Evolutionary conservation across 257 asterid genomes (phyloP).

Genomic region (Nicotiana obtusifolia): DNA sequence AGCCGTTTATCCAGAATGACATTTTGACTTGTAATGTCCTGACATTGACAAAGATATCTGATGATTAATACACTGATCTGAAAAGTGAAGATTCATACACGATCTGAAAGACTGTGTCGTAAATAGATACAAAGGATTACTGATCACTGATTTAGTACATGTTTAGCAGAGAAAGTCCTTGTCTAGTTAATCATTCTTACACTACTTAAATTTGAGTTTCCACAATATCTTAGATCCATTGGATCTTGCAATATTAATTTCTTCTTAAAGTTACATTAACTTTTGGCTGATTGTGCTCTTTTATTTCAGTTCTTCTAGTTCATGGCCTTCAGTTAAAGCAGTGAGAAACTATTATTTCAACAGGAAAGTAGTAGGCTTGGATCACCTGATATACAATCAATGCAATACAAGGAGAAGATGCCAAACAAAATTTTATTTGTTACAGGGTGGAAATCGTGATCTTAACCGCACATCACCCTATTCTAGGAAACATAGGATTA

Average conservation of each 20-base stretch:
- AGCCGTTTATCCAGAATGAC: not conserved
- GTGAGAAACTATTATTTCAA: constrained; percentile 28
- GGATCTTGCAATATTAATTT: not conserved
- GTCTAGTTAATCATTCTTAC: not conserved
- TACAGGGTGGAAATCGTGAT: constrained; percentile 30
- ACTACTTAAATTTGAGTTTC: constrained; percentile 1
- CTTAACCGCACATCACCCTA: constrained; percentile 29
- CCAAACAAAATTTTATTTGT: constrained; percentile 32
- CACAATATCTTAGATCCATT: not conserved
- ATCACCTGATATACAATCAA: constrained; percentile 32
- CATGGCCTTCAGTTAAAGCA: constrained; percentile 47
- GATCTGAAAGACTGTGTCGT: not conserved
- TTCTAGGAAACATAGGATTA: constrained; percentile 30
- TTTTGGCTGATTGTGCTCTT: constrained; percentile 26
- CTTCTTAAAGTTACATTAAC: not conserved
- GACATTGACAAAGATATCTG: not conserved
- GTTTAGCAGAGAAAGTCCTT: not conserved
- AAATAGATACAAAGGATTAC: not conserved
- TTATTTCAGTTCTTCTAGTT: constrained; percentile 59
- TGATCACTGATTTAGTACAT: not conserved
- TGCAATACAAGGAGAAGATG: constrained; percentile 46
- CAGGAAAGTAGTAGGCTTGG: constrained; percentile 34
- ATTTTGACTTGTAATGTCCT: not conserved
- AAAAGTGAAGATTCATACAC: not conserved
- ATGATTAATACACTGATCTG: not conserved